Percentiles rank a stretch among this genome's conserved stretches.
Conservation (phyloP, 2,329 filamentous ascomycete genomes). For the Neofusicoccum cordaticola region DNA sequence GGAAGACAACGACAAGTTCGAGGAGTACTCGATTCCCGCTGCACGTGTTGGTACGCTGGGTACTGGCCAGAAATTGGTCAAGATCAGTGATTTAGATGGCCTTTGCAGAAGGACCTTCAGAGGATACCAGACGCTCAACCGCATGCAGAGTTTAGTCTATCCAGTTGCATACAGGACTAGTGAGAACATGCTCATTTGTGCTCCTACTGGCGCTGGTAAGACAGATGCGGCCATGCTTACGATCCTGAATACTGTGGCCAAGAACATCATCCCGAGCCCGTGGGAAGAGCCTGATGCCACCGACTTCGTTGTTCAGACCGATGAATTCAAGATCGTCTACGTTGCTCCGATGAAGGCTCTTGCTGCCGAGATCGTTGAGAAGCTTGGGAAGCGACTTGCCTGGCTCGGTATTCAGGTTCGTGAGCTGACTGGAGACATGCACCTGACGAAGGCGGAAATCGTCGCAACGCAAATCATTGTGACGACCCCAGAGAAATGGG, state of each 20-base stretch:
- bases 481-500: slow-evolving; percentile 98
- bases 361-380: slow-evolving; percentile 93
- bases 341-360: slow-evolving; percentile 99
- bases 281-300: slow-evolving; percentile 68
- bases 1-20: slow-evolving; percentile 71
- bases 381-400: slow-evolving; percentile 83
- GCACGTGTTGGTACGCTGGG: slow-evolving; percentile 72
- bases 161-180: slow-evolving; percentile 92
- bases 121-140: slow-evolving; percentile 88
- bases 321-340: slow-evolving; percentile 98
- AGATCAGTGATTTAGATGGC: slow-evolving; percentile 80
- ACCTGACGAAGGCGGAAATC: slow-evolving; percentile 94
- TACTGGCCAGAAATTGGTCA: slow-evolving; percentile 69
- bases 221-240: slow-evolving; percentile 98
- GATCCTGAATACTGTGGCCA: slow-evolving; percentile 83
- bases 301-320: slow-evolving; percentile 77
- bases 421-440: slow-evolving; percentile 98
- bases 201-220: slow-evolving; percentile 96
- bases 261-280: slow-evolving; percentile 79
- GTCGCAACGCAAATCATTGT: slow-evolving; percentile 96
- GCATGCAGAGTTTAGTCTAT: slow-evolving; percentile 97
- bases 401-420: slow-evolving; percentile 92
- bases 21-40: slow-evolving; percentile 85
- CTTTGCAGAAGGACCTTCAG: slow-evolving; percentile 89
- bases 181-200: slow-evolving; percentile 98